Evolutionary conservation across 371 early-diverging fungal genomes (phyloP).

Genomic region (Smittium mucronatum): DNA sequence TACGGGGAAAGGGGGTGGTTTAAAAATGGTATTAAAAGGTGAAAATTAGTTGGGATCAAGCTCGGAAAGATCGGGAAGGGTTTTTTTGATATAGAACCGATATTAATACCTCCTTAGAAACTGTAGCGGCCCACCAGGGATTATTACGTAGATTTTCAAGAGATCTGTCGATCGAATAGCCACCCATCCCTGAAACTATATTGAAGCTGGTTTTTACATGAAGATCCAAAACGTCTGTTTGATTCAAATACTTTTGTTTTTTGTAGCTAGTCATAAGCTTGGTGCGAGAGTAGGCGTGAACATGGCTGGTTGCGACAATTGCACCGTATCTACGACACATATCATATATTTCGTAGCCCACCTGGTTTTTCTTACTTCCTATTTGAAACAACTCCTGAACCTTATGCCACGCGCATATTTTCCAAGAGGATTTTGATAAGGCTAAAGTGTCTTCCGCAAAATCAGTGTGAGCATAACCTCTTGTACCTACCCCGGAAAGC

Average conservation of each 20-base stretch:
- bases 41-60: too few relatives aligned
- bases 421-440: neutral
- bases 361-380: neutral
- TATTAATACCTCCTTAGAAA: neutral
- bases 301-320: constrained; percentile 6
- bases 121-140: constrained; percentile 7
- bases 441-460: constrained; percentile 4
- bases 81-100: neutral
- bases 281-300: neutral
- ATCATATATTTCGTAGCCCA: constrained; percentile 3
- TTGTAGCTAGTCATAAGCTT: constrained; percentile 2
- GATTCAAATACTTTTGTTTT: neutral
- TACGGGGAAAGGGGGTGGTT: neutral
- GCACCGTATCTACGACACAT: constrained; percentile 8
- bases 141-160: neutral
- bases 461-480: neutral
- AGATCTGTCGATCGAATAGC: neutral
- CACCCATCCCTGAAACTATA: constrained; percentile 6
- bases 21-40: too few relatives aligned
- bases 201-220: constrained; percentile 1
- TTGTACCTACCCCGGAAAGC: neutral
- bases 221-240: neutral
- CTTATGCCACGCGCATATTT: constrained; percentile 9
- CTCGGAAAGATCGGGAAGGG: too few relatives aligned
- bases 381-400: neutral